Conservation (phyloP, 2,329 filamentous ascomycete species). For the Geosmithia putterillii region DNA sequence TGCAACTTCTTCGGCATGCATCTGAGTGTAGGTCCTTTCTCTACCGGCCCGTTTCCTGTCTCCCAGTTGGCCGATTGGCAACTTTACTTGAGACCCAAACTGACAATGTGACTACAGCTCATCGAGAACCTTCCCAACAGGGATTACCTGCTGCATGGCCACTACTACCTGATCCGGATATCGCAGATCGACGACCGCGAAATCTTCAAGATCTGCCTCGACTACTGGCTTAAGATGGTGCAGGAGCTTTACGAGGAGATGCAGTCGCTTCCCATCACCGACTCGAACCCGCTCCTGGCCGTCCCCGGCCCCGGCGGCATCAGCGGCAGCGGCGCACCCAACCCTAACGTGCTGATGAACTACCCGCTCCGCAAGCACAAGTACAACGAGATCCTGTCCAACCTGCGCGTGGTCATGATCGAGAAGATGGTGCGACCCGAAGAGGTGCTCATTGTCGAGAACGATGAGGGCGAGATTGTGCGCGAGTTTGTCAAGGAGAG, state of each 20-base stretch:
- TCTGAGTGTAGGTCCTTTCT: conserved; percentile 48
- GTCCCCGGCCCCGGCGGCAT: conserved; percentile 56
- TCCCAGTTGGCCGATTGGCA: conserved; percentile 2
- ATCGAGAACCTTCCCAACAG: conserved; percentile 93
- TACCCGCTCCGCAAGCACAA: conserved; percentile 97
- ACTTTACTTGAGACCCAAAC: background rate
- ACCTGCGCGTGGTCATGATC: conserved; percentile 94
- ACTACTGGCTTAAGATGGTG: conserved; percentile 98
- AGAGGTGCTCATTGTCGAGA: conserved; percentile 98
- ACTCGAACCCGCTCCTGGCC: conserved; percentile 78
- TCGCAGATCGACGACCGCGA: conserved; percentile 98
- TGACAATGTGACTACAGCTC: conserved; percentile 36
- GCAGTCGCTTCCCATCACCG: conserved; percentile 88
- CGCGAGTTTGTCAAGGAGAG: conserved; percentile 99
- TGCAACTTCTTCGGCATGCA: conserved; percentile 97
- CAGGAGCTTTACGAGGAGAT: conserved; percentile 98
- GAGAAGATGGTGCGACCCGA: conserved; percentile 99
- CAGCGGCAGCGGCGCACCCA: conserved; percentile 64
- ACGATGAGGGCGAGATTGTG: conserved; percentile 97
- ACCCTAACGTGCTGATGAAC: conserved; percentile 73
- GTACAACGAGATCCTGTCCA: conserved; percentile 87
- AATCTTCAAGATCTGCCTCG: conserved; percentile 98
- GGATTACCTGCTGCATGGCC: conserved; percentile 88
- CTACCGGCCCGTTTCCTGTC: background rate
- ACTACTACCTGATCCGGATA: conserved; percentile 96